Conservation (phyloP, 208 protist genomes). For the Trypanosoma scelopori region DNA sequence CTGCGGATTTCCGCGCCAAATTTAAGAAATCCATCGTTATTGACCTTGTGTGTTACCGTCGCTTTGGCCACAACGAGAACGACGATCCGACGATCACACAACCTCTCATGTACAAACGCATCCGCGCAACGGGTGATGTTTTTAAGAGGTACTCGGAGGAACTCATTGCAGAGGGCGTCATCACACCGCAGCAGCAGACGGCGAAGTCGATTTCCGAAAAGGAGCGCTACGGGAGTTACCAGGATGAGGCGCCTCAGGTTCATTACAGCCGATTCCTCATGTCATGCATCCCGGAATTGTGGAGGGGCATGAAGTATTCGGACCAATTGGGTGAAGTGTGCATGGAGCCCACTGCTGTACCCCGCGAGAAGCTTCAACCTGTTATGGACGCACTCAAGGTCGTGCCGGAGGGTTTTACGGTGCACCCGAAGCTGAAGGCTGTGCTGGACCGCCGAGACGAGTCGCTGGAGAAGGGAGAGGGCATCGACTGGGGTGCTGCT, state of each 20-base stretch:
- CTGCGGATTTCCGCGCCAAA: conserved; percentile 91
- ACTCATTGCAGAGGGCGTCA: conserved; percentile 74
- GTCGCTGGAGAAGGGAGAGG: conserved; percentile 60
- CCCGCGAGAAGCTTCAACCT: conserved; percentile 48
- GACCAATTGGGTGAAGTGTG: conserved; percentile 72
- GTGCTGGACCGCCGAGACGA: conserved; percentile 83
- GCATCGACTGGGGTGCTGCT: conserved; percentile 94
- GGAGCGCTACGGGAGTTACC: conserved; percentile 77
- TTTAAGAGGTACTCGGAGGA: conserved; percentile 82
- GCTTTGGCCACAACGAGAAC: conserved; percentile 97
- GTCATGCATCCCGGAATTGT: conserved; percentile 58
- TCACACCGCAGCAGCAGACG: conserved; percentile 69
- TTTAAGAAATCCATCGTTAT: conserved; percentile 96
- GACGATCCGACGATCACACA: conserved; percentile 98
- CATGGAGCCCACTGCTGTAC: conserved; percentile 65
- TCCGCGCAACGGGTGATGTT: conserved; percentile 82
- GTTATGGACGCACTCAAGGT: conserved; percentile 59
- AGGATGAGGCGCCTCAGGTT: conserved; percentile 53
- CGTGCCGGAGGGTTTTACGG: conserved; percentile 77
- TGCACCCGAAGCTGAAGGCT: conserved; percentile 77
- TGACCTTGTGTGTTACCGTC: conserved; percentile 97
- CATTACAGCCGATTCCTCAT: conserved; percentile 87
- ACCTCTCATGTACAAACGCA: conserved; percentile 95
- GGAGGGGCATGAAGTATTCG: conserved; percentile 79
- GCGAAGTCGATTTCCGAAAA: conserved; percentile 77